phyloP scores from a whole-genome alignment of 495 filamentous ascomycete genomes.

The Evernia prunastri region DNA sequence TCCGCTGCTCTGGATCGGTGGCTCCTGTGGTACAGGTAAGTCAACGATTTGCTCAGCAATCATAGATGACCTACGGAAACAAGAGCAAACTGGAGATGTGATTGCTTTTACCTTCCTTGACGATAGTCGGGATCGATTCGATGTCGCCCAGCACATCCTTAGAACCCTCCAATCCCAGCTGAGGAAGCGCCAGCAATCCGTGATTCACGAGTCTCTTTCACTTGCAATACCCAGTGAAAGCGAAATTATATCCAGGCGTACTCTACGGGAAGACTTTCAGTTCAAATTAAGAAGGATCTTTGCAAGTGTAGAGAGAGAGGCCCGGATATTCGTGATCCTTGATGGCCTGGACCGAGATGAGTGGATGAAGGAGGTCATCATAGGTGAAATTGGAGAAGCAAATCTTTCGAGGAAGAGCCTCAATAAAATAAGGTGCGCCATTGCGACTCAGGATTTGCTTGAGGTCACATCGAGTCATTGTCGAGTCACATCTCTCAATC shows the following conservation, averaged over 20 bases:
- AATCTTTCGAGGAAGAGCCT: background rate
- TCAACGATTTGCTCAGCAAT: constrained; percentile 4
- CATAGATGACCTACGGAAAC: background rate
- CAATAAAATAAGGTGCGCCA: constrained; percentile 1
- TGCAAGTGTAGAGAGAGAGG: background rate
- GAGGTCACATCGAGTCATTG: too few relatives aligned
- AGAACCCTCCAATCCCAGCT: background rate
- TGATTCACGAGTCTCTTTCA: background rate
- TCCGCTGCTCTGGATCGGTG: background rate
- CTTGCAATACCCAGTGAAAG: background rate
- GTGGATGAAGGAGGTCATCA: background rate
- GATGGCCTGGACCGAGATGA: constrained; percentile 4
- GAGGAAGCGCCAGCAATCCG: background rate
- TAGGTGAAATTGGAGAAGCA: background rate
- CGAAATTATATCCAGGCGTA: background rate
- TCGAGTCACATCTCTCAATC: too few relatives aligned
- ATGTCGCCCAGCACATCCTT: background rate
- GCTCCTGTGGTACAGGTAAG: background rate
- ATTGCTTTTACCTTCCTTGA: constrained; percentile 2
- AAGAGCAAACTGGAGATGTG: too few relatives aligned
- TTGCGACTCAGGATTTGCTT: constrained; percentile 5
- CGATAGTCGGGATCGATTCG: background rate
- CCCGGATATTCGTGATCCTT: background rate
- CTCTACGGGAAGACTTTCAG: background rate
- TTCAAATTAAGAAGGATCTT: background rate